phyloP scores from a whole-genome alignment of 2,329 filamentous ascomycete species.

The Aspergillus sp. region DNA sequence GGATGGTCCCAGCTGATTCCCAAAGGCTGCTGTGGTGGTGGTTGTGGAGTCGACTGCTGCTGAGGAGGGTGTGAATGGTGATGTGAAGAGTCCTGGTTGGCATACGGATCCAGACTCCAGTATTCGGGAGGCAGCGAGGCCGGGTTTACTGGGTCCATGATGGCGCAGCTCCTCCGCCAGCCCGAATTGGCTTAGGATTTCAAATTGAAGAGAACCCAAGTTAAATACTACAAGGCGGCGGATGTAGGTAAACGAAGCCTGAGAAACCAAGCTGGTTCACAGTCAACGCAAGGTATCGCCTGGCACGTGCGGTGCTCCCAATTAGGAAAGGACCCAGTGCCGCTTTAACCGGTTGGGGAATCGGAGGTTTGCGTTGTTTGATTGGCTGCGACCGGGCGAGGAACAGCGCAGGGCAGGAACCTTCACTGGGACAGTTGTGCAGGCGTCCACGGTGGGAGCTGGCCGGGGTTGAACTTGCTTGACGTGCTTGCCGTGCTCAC shows the following conservation, averaged over 20 bases:
- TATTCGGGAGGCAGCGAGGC: conserved; percentile 34
- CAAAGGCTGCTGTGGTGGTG: conserved; percentile 26
- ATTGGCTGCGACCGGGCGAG: conserved; percentile 14
- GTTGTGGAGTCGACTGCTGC: conserved; percentile 21
- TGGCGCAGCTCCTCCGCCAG: conserved; percentile 15
- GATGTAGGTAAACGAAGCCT: conserved; percentile 1
- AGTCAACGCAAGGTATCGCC: conserved; percentile 17
- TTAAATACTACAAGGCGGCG: conserved; percentile 11
- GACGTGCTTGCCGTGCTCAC: too few relatives aligned
- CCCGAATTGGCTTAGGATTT: conserved; percentile 4
- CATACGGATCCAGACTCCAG: conserved; percentile 40
- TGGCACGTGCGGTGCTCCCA: conserved; percentile 20
- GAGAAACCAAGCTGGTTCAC: conserved; percentile 1
- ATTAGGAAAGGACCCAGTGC: conserved; percentile 17
- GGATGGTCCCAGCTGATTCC: conserved; percentile 40
- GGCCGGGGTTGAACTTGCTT: too few relatives aligned
- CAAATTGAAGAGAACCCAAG: not conserved
- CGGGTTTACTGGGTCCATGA: conserved; percentile 36
- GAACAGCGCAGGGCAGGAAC: not conserved
- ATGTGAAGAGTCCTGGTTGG: conserved; percentile 23
- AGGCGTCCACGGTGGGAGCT: not conserved
- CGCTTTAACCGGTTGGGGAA: conserved; percentile 12
- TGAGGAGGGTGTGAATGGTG: conserved; percentile 27
- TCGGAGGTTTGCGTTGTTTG: not conserved
- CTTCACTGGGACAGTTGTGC: conserved; percentile 6